Evolutionary conservation across 495 filamentous ascomycete genomes (phyloP), one percentile per base, ranked within the genome.

Genomic region (Neurospora sp.): DNA sequence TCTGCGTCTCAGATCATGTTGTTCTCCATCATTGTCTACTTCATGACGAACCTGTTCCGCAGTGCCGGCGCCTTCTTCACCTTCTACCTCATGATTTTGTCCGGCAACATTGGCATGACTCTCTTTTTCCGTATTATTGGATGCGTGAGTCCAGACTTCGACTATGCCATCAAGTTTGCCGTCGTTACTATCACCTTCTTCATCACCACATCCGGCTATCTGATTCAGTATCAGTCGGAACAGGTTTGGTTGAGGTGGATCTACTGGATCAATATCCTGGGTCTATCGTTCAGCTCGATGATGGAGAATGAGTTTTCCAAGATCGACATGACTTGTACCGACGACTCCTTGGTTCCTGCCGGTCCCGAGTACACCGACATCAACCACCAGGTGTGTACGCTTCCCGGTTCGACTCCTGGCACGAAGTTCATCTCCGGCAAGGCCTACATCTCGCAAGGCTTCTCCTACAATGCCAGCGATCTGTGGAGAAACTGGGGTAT

Each of bases 231-330:
- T 76, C 87, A 90, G 34, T 84, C 81, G 8, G 84, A 90, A 69
- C 89, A 93, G 72, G 89, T 90, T 8, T 94, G 92, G 92, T 81
- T 93, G 31, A 82, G 90, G 24, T 94, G 92, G 92, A 90, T 95
- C 54, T 94, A 92, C 82, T 95, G 89, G 79, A 86, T 94, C 78
- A 94, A 94, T 72, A 88, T 91, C 1, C 85, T 95, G 6, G 92
- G 92, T 42, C 85, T 94, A 4, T 87, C 89, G 0, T 95, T 96
- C 79, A 86, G 89, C 8, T 83, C 88, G 0, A 75, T 96, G 80
- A 95, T 96, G 92, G 89, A 92, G 75, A 96, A 96, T 75, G 93
- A 96, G 79, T 96, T 96, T 77, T 84, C 84, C 19, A 74, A 84
- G 5, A 83, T 90, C 37, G 85, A 89, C 21, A 80, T 95, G 78